These are phyloP conservation scores for Trypanosoma cruzi DNA, from an alignment of 208 protist genomes.

Conservation along the genomic window DNA sequence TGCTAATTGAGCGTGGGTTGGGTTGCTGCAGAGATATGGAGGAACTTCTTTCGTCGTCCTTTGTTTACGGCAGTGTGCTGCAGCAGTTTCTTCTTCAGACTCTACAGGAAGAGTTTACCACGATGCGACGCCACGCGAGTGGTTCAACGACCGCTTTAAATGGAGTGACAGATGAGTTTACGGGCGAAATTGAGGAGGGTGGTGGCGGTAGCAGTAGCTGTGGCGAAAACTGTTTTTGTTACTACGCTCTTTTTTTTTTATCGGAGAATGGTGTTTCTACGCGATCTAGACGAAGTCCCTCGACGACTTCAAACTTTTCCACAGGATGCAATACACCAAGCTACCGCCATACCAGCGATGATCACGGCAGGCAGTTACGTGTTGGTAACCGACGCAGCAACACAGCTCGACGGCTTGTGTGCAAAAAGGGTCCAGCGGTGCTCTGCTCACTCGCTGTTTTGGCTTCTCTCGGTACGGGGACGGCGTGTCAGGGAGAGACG, in stretches of 20 bases:
- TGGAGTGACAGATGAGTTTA: background rate
- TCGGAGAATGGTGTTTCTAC: background rate
- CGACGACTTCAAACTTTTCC: slow-evolving; percentile 8
- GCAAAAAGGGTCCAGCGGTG: slow-evolving; percentile 1
- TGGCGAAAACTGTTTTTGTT: background rate
- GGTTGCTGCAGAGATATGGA: slow-evolving; percentile 12
- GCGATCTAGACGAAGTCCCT: slow-evolving; percentile 1
- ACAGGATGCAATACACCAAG: slow-evolving; percentile 12
- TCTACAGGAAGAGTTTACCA: slow-evolving; percentile 23
- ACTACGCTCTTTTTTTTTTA: background rate
- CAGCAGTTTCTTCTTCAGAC: slow-evolving; percentile 27
- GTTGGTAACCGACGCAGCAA: background rate
- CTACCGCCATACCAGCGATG: background rate
- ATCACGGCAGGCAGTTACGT: background rate
- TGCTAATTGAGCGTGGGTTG: slow-evolving; percentile 15
- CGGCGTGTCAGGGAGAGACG: background rate
- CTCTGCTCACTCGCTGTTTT: slow-evolving; percentile 16
- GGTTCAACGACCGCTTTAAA: background rate
- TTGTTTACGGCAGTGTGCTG: slow-evolving; percentile 2
- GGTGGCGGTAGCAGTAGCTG: background rate
- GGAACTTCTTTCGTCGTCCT: slow-evolving; percentile 20
- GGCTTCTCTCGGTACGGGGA: slow-evolving; percentile 5
- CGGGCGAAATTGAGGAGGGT: background rate
- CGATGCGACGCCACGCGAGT: slow-evolving; percentile 14
- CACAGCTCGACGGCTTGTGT: background rate